A percentile compares a stretch with the other conserved stretches of the same genome.
Conservation (phyloP, 164 flowering plant species). For the Chloranthus sessilifolius region DNA sequence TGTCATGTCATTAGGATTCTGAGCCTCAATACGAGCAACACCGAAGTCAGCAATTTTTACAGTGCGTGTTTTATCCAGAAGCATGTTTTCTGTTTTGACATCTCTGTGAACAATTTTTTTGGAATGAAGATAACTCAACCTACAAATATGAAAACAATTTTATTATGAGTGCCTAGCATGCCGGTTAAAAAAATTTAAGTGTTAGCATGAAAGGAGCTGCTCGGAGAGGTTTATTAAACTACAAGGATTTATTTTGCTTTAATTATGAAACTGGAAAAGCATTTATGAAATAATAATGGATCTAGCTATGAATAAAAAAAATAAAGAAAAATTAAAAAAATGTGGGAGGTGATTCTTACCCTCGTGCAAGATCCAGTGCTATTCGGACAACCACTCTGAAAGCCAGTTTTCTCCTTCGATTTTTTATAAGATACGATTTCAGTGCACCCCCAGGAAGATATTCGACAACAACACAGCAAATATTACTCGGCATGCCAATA, state of each 20-base stretch:
- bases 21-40: constrained; percentile 97
- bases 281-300: background rate
- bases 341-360: constrained; percentile 33
- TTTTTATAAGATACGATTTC: constrained; percentile 82
- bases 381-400: constrained; percentile 82
- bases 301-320: background rate
- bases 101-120: constrained; percentile 96
- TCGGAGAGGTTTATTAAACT: too few relatives aligned
- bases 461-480: constrained; percentile 92
- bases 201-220: too few relatives aligned
- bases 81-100: constrained; percentile 97
- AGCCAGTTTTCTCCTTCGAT: constrained; percentile 76
- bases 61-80: constrained; percentile 72
- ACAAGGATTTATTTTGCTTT: too few relatives aligned
- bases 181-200: too few relatives aligned
- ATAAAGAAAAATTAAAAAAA: too few relatives aligned
- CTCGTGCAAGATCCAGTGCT: constrained; percentile 93
- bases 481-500: constrained; percentile 69
- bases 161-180: too few relatives aligned
- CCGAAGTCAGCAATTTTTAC: constrained; percentile 98
- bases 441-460: constrained; percentile 91
- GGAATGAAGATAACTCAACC: constrained; percentile 90
- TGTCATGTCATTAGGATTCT: constrained; percentile 97
- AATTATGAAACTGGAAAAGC: background rate
- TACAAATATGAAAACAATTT: constrained; percentile 18